Evolutionary conservation across 192 early-diverging fungal genomes (phyloP).

Genomic region (Radiomyces spectabilis): DNA sequence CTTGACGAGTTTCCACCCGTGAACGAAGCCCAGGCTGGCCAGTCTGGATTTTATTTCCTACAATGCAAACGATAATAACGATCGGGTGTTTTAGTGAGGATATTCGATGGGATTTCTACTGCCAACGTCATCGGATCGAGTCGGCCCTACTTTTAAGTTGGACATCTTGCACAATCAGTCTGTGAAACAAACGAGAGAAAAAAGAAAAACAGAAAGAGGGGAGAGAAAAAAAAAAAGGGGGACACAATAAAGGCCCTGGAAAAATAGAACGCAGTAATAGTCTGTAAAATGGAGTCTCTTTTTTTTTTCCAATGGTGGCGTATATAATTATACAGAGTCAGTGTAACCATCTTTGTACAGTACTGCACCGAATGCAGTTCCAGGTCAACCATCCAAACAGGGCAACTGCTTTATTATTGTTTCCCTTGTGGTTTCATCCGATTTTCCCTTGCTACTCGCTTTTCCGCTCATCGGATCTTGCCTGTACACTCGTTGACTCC

Average conservation of each 20-base stretch:
- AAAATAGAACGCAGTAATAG: background rate
- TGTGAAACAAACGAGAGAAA: background rate
- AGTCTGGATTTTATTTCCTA: constrained; percentile 12
- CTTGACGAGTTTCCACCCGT: constrained; percentile 21
- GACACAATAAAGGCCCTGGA: background rate
- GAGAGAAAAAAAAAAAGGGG: background rate
- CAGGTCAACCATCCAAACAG: too few relatives aligned
- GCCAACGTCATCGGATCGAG: too few relatives aligned
- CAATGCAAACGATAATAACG: background rate
- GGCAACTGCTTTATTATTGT: too few relatives aligned
- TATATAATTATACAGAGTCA: too few relatives aligned
- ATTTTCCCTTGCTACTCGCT: too few relatives aligned
- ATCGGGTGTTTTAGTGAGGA: background rate
- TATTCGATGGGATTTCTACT: background rate
- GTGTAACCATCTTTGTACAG: background rate
- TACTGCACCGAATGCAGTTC: too few relatives aligned
- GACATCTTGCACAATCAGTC: too few relatives aligned
- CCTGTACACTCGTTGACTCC: too few relatives aligned
- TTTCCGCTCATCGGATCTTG: too few relatives aligned
- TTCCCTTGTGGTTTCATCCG: too few relatives aligned
- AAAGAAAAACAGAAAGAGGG: background rate
- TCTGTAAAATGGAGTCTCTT: background rate
- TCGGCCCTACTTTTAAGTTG: too few relatives aligned
- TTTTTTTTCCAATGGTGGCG: background rate
- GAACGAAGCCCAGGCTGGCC: constrained; percentile 9